Conservation (phyloP, 2,329 filamentous ascomycete genomes). For the Sclerotinia borealis region DNA sequence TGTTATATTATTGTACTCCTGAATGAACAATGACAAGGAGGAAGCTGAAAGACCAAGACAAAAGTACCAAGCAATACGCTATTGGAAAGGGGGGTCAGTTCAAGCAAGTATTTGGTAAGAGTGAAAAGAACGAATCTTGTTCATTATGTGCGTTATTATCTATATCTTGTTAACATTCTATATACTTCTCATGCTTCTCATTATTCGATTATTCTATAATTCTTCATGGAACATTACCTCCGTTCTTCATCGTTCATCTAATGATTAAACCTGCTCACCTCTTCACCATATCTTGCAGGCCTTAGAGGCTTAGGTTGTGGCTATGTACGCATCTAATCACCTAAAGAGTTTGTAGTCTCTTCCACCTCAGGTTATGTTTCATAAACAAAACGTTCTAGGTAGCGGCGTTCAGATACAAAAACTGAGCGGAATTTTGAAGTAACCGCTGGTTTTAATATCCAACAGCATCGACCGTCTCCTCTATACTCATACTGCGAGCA, state of each 20-base stretch:
- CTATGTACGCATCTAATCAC: not conserved
- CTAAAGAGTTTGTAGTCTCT: not conserved
- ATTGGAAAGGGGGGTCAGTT: not conserved
- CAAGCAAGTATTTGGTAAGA: not conserved
- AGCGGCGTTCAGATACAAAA: not conserved
- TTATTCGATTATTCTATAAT: not conserved
- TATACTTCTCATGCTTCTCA: not conserved
- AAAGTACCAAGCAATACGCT: not conserved
- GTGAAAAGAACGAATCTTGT: not conserved
- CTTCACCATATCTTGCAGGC: too few relatives aligned
- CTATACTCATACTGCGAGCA: not conserved
- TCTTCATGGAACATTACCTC: not conserved
- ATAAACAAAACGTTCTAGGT: not conserved
- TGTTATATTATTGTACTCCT: not conserved
- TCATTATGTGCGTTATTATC: not conserved
- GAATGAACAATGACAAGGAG: not conserved
- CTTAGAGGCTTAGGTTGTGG: not conserved
- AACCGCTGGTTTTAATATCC: too few relatives aligned
- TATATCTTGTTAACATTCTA: not conserved
- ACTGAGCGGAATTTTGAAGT: not conserved
- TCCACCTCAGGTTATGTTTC: not conserved
- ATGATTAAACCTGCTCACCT: not conserved
- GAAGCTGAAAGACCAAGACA: too few relatives aligned
- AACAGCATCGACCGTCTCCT: not conserved
- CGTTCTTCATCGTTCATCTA: not conserved